Evolutionary conservation across 1,284 basidiomycete species (phyloP), one percentile per base, ranked within the genome.

Genomic region (Cryptococcus sp.): DNA sequence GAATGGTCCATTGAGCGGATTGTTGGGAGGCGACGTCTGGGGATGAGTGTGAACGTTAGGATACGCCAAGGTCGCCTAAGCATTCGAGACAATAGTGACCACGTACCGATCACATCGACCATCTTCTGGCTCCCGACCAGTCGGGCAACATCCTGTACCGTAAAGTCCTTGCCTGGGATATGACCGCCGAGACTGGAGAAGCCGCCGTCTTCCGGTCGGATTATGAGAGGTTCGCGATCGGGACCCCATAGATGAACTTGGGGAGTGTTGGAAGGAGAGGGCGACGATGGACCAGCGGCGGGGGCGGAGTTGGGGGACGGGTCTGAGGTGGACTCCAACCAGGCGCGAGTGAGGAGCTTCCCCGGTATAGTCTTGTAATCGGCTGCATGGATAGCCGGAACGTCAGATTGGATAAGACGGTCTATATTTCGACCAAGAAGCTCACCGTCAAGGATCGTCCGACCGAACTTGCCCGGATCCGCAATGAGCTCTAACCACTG

Each of bases 51-150:
- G 48, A 42, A 24, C 46, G 40, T 39, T 37, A 20, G 36, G 20
- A 12, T 15, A n/a, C n/a, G 18, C 23, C 44, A 44, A 42, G 33
- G 37, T 33, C 20, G 12, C 12, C 12, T 37, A 3, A 42, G 24
- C 15, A 8, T 16, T 15, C 11, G 24, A 13, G 6, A 45, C 36
- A 7, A 7, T 49, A 37, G 9, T 9, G 5, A n/a, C 4, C 4
- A 69, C 82, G 60, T 69, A 92, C 90, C 91, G 66, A 95, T 94
- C 28, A 96, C 92, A 76, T 94, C 91, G 9, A 95, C 82, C 1
- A 88, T 84, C 3, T 81, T 83, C 57, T 89, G 83, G 43, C 83
- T 83, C 2, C 92, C 94, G 42, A 97, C 83, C 21, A 86, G 79
- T 53, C 87, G 79, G 0, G 88, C 90, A 1, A 98, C 86, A 66